These are phyloP conservation scores for Dendrothele bispora DNA, from an alignment of 768 basidiomycete species.

Conservation along the genomic window DNA sequence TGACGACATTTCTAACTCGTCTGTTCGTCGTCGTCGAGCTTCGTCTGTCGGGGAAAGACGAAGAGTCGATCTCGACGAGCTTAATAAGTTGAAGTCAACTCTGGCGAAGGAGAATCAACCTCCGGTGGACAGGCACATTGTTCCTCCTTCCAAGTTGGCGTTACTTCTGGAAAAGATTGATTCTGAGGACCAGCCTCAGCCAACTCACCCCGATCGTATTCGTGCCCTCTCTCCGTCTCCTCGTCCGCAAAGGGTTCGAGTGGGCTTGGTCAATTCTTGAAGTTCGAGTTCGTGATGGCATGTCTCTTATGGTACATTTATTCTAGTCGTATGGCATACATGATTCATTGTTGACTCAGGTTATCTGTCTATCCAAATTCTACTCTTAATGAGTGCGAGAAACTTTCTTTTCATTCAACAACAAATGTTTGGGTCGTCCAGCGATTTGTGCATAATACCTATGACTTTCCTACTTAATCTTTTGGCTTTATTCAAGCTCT, in stretches of 20 bases:
- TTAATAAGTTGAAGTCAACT: not conserved
- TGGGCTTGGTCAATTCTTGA: no score
- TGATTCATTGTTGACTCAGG: no score
- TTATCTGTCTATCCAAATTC: no score
- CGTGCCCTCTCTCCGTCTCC: constrained; percentile 8
- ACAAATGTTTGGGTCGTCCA: no score
- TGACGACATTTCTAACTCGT: constrained; percentile 21
- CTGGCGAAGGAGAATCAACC: not conserved
- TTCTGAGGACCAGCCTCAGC: not conserved
- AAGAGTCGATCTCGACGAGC: not conserved
- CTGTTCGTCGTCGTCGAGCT: constrained; percentile 38
- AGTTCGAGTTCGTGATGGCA: no score
- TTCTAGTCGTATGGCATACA: no score
- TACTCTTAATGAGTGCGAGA: no score
- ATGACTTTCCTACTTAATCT: no score
- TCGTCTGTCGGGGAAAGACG: constrained; percentile 46
- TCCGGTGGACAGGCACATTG: constrained; percentile 20
- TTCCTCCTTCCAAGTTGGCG: constrained; percentile 23
- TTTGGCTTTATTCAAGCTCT: no score
- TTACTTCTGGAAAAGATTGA: constrained; percentile 16
- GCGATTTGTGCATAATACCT: no score
- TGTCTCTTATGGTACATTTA: no score
- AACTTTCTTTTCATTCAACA: no score
- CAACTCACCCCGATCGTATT: not conserved
- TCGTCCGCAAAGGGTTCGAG: not conserved